Percentiles rank a stretch among this genome's conserved stretches.
Conservation (phyloP, 2,329 filamentous ascomycete species). For the Aspergillus clavatus region DNA sequence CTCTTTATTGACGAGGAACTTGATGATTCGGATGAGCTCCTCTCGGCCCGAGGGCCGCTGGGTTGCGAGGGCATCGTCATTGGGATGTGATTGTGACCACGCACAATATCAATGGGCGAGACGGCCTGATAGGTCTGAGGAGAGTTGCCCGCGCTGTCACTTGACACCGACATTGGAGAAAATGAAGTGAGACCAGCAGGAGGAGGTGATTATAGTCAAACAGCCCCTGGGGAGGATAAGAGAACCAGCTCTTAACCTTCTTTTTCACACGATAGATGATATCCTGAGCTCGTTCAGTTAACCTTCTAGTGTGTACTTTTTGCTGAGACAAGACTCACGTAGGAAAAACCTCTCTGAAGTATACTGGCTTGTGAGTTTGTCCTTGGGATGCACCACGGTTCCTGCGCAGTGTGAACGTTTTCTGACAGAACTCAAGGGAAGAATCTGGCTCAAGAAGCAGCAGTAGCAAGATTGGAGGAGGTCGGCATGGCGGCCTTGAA, state of each 20-base stretch:
- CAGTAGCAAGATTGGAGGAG: conserved; percentile 14
- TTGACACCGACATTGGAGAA: conserved; percentile 22
- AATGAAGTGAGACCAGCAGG: background rate
- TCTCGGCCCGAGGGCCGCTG: conserved; percentile 20
- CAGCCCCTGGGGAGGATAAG: conserved; percentile 21
- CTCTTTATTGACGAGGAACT: conserved; percentile 40
- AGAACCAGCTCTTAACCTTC: conserved; percentile 34
- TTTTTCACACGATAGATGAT: background rate
- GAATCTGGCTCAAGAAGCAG: conserved; percentile 17
- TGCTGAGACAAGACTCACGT: background rate
- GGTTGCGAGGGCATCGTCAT: conserved; percentile 26
- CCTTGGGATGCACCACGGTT: too few species aligned
- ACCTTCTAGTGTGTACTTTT: too few species aligned
- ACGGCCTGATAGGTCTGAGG: conserved; percentile 33
- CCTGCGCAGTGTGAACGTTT: too few species aligned
- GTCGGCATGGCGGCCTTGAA: conserved; percentile 21
- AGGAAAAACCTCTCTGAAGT: too few species aligned
- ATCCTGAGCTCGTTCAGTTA: background rate
- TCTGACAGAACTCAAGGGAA: conserved; percentile 15
- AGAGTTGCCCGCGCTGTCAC: conserved; percentile 23
- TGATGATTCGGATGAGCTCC: conserved; percentile 30
- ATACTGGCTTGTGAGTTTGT: too few species aligned
- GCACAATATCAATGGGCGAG: conserved; percentile 37
- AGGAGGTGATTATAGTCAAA: conserved; percentile 3
- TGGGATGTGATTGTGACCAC: conserved; percentile 27